Base-by-base conservation (phyloP, 2,329 filamentous ascomycete species). In the Colletotrichum incanum region DNA sequence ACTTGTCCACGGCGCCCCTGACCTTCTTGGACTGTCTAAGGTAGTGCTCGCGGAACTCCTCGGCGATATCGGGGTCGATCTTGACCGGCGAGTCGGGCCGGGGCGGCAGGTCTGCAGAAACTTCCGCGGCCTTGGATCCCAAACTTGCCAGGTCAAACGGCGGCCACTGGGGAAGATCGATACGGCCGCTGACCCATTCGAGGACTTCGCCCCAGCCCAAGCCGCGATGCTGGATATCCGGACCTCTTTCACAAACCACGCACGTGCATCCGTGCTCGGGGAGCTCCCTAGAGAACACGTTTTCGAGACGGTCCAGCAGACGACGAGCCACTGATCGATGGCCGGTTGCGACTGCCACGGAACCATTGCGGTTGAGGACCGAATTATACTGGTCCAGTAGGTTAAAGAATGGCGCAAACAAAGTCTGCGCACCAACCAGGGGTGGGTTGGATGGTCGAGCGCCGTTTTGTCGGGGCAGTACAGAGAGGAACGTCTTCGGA, bases 131-230 rank as follows among this genome's bases (percentile, higher is more conserved):
- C 76, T 90, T 92, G 62, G 84, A 84, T 55, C 89, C 86, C 52
- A 93, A 85, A 60, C 89, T 86, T 3, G 89, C 89, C 76, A 95
- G 88, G 75, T 93, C 91, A 78, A 98, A 96, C 0, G 96, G 94
- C 28, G 96, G 96, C 96, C 96, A 98, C 20, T 88, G 84, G 0
- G 96, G 95, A 63, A 98, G 87, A 76, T 97, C 94, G 71, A 94
- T 90, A 66, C 96, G 91, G 23, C 96, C 96, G 74, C 94, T 96
- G 16, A 98, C 95, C 79, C 95, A 92, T 82, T 99, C 96, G 31
- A 99, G 84, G 16, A 98, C 95, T 79, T 98, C 96, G 12, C 96
- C 96, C 96, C 96, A 99, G 74, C 94, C 96, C 39, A 98, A 87
- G 2, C 95, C 95, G 67, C 87, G 88, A 74, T 91, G 89, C 39